Conservation (phyloP, 495 filamentous ascomycete species). For the Neurospora sp. region DNA sequence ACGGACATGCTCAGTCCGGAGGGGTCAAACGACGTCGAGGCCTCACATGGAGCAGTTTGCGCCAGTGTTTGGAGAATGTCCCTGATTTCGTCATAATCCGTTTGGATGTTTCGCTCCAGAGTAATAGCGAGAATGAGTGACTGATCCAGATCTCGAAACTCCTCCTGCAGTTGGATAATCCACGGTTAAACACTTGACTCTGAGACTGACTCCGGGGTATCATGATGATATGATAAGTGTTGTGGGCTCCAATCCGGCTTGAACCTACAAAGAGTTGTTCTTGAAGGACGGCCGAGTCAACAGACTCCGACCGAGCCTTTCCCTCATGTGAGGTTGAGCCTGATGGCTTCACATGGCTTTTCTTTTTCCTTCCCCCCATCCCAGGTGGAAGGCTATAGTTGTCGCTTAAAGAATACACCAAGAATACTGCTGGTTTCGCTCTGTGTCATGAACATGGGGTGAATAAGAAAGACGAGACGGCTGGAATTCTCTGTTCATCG, state of each 20-base stretch:
- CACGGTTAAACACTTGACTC: not conserved
- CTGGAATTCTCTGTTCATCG: not conserved
- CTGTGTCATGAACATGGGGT: not conserved
- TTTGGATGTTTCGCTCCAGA: slow-evolving; percentile 45
- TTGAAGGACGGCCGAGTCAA: not conserved
- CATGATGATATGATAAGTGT: not conserved
- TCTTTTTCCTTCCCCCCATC: not conserved
- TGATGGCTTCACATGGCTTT: not conserved
- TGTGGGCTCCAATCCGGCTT: not conserved
- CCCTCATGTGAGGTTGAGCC: not conserved
- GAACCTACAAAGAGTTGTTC: not conserved
- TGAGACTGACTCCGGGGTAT: not conserved
- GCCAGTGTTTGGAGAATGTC: slow-evolving; percentile 49
- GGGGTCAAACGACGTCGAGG: slow-evolving; percentile 59
- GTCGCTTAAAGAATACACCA: not conserved
- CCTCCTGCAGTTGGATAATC: slow-evolving; percentile 10
- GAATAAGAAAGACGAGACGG: not conserved
- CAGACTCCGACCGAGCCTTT: not conserved
- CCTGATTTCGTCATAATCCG: slow-evolving; percentile 57
- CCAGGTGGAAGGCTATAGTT: not conserved
- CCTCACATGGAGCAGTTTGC: slow-evolving; percentile 48
- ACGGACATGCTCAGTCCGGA: slow-evolving; percentile 48
- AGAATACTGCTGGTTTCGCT: not conserved
- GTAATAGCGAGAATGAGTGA: slow-evolving; percentile 22
- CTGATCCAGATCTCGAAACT: slow-evolving; percentile 22